phyloP scores from a whole-genome alignment of 306 rosid genomes.

The Corylus avellana region DNA sequence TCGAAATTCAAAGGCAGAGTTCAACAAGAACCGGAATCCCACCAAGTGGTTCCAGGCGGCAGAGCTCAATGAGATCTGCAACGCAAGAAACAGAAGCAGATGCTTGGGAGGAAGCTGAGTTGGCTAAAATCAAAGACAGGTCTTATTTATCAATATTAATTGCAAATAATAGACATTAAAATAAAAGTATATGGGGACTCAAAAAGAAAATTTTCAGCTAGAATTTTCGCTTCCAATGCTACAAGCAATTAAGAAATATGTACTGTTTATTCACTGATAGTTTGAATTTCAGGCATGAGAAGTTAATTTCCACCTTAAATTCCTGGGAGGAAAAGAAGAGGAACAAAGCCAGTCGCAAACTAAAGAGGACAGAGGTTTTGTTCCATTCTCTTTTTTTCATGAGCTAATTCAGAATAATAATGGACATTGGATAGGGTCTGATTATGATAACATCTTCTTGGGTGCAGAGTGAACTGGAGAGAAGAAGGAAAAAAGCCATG shows the following conservation, averaged over 20 bases:
- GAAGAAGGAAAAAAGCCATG: slow-evolving; percentile 38
- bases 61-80: slow-evolving; percentile 23
- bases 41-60: not conserved
- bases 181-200: not conserved
- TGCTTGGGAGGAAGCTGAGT: slow-evolving; percentile 66
- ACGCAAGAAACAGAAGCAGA: slow-evolving; percentile 43
- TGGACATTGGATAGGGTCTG: not conserved
- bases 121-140: slow-evolving; percentile 56
- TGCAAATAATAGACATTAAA: not conserved
- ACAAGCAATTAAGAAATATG: not conserved
- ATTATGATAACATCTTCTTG: slow-evolving; percentile 9
- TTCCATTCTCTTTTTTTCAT: slow-evolving; percentile 19
- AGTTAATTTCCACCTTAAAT: slow-evolving; percentile 38
- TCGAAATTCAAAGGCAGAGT: slow-evolving; percentile 24
- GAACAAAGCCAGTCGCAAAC: slow-evolving; percentile 41
- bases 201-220: not conserved
- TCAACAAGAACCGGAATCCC: slow-evolving; percentile 19
- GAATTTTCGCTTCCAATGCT: slow-evolving; percentile 12
- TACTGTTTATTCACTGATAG: slow-evolving; percentile 24
- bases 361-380: slow-evolving; percentile 51
- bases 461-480: slow-evolving; percentile 44
- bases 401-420: slow-evolving; percentile 6
- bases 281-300: slow-evolving; percentile 56
- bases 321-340: slow-evolving; percentile 73
- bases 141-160: slow-evolving; percentile 4